These are phyloP conservation scores for Monilinia polystroma DNA, from an alignment of 2,329 filamentous ascomycete genomes.

Conservation along the genomic window DNA sequence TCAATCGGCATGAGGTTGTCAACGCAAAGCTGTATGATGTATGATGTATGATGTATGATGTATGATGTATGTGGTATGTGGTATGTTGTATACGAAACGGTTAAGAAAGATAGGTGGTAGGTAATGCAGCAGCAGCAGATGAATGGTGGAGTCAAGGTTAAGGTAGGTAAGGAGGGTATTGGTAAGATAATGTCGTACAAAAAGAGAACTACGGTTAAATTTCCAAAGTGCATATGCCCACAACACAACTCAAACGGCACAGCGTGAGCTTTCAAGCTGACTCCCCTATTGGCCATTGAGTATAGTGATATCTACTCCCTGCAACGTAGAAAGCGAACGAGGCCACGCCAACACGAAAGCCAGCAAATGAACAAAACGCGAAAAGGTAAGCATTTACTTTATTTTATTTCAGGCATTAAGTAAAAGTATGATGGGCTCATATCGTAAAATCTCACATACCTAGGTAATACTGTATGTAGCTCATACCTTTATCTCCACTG, in stretches of 20 bases:
- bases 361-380: slow-evolving; percentile 14
- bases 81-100: slow-evolving; percentile 14
- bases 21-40: slow-evolving; percentile 2
- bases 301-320: slow-evolving; percentile 20
- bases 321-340: slow-evolving; percentile 17
- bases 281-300: slow-evolving; percentile 14
- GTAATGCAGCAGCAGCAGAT: neutral
- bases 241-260: slow-evolving; percentile 20
- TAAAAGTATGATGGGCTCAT: slow-evolving; percentile 3
- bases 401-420: neutral
- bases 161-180: too few species aligned
- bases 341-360: slow-evolving; percentile 15
- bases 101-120: neutral
- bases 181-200: slow-evolving; percentile 15
- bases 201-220: slow-evolving; percentile 12
- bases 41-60: neutral
- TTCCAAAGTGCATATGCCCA: slow-evolving; percentile 2
- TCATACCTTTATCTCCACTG: slow-evolving; percentile 6
- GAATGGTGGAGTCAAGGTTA: neutral
- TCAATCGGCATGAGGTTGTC: slow-evolving; percentile 4
- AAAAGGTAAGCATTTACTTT: slow-evolving; percentile 11
- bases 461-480: neutral
- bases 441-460: slow-evolving; percentile 19
- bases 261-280: slow-evolving; percentile 22
- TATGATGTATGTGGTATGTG: too few species aligned